A percentile compares a stretch with the other conserved stretches of the same genome.
Conservation (phyloP, 2,329 filamentous ascomycete species). For the Xylariaceae sp. region DNA sequence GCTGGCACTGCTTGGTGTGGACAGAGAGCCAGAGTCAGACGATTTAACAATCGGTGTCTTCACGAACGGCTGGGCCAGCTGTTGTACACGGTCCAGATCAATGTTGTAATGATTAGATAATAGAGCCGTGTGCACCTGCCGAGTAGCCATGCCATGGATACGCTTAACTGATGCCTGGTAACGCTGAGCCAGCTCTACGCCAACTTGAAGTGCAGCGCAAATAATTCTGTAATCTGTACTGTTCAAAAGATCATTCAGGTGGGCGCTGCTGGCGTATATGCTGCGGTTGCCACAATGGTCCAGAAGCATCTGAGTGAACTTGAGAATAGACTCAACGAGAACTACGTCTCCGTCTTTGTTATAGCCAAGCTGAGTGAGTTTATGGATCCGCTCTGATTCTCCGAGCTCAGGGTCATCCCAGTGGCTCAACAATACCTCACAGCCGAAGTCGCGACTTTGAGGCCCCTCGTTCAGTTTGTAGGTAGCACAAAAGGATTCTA, state of each 20-base stretch:
- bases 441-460: constrained; percentile 77
- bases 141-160: constrained; percentile 63
- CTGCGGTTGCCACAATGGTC: constrained; percentile 97
- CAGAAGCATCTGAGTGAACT: constrained; percentile 85
- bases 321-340: constrained; percentile 78
- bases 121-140: constrained; percentile 72
- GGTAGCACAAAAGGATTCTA: constrained; percentile 79
- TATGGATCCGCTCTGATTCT: constrained; percentile 50
- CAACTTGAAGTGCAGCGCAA: constrained; percentile 77
- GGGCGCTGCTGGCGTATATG: constrained; percentile 91
- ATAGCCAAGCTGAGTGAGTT: constrained; percentile 67
- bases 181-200: constrained; percentile 85
- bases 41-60: constrained; percentile 67
- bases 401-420: constrained; percentile 52
- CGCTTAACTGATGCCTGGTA: constrained; percentile 90
- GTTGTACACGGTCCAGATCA: constrained; percentile 79
- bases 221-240: constrained; percentile 83
- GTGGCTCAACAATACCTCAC: constrained; percentile 67
- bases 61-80: constrained; percentile 80
- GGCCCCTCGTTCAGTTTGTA: constrained; percentile 83
- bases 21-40: constrained; percentile 56
- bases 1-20: constrained; percentile 59
- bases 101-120: constrained; percentile 86
- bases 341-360: constrained; percentile 77
- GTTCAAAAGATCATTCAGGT: constrained; percentile 87